phyloP scores from a whole-genome alignment of 2,329 filamentous ascomycete species.

The Byssothecium circinans region DNA sequence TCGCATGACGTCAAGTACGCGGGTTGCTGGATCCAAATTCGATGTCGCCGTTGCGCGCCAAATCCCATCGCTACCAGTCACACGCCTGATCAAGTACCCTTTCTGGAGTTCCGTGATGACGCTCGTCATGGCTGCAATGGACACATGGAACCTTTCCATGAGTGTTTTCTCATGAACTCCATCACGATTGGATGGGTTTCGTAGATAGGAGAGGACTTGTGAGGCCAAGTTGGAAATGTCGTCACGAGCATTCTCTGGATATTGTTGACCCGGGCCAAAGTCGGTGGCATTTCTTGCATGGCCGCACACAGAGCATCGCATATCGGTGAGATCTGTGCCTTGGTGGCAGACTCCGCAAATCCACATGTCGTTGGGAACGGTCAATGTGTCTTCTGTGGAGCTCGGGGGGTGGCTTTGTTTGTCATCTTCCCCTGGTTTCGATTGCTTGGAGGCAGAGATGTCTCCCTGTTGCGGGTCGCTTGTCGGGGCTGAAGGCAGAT shows the following conservation, averaged over 20 bases:
- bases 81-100: neutral
- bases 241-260: neutral
- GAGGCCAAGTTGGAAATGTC: neutral
- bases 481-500: neutral
- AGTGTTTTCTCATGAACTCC: neutral
- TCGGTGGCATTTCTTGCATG: neutral
- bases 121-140: neutral
- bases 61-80: neutral
- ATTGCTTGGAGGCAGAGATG: too few species aligned
- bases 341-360: neutral
- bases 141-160: neutral
- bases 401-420: too few species aligned
- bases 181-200: neutral
- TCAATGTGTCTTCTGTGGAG: neutral
- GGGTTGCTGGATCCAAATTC: neutral
- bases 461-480: too few species aligned
- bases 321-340: neutral
- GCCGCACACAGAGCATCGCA: neutral
- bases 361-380: neutral
- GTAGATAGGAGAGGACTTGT: neutral
- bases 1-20: neutral
- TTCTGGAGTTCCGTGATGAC: neutral
- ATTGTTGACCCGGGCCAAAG: neutral
- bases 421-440: too few species aligned
- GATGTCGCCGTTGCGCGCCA: neutral